phyloP scores from a whole-genome alignment of 2,329 filamentous ascomycete genomes.

The Lasiodiplodia sp. region DNA sequence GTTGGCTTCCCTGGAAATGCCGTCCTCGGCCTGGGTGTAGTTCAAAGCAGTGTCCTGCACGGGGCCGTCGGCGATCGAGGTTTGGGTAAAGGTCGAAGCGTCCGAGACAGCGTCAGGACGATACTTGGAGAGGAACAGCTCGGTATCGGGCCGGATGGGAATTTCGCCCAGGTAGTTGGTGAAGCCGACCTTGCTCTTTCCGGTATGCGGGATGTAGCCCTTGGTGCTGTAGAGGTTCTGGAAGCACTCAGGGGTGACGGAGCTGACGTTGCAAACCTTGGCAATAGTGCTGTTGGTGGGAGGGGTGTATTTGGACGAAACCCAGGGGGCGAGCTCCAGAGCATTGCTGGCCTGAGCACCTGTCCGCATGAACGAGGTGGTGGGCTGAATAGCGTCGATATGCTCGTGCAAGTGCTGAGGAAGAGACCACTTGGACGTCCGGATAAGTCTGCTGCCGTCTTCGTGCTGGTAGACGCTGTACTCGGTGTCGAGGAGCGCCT shows the following conservation, averaged over 20 bases:
- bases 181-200: slow-evolving; percentile 59
- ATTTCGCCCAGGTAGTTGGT: slow-evolving; percentile 60
- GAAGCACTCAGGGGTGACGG: slow-evolving; percentile 62
- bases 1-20: slow-evolving; percentile 60
- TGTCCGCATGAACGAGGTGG: slow-evolving; percentile 53
- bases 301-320: not conserved
- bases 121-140: slow-evolving; percentile 56
- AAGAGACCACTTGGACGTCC: slow-evolving; percentile 52
- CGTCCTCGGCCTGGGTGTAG: slow-evolving; percentile 8
- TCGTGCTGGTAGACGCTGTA: slow-evolving; percentile 52
- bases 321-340: slow-evolving; percentile 9
- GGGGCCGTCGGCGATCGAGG: slow-evolving; percentile 37
- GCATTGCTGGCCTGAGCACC: slow-evolving; percentile 29
- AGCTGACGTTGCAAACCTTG: slow-evolving; percentile 36
- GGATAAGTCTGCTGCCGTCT: slow-evolving; percentile 48
- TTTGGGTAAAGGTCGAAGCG: slow-evolving; percentile 56
- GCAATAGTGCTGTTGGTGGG: slow-evolving; percentile 18
- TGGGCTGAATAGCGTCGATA: slow-evolving; percentile 60
- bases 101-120: slow-evolving; percentile 57
- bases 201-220: slow-evolving; percentile 57
- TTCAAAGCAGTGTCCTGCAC: slow-evolving; percentile 33
- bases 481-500: slow-evolving; percentile 55
- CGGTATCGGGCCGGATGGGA: slow-evolving; percentile 62
- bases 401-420: slow-evolving; percentile 48
- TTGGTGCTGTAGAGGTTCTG: slow-evolving; percentile 62